These are phyloP conservation scores for Graphilbum ipis-grandicollis DNA, from an alignment of 2,329 filamentous ascomycete genomes.

Conservation along the genomic window DNA sequence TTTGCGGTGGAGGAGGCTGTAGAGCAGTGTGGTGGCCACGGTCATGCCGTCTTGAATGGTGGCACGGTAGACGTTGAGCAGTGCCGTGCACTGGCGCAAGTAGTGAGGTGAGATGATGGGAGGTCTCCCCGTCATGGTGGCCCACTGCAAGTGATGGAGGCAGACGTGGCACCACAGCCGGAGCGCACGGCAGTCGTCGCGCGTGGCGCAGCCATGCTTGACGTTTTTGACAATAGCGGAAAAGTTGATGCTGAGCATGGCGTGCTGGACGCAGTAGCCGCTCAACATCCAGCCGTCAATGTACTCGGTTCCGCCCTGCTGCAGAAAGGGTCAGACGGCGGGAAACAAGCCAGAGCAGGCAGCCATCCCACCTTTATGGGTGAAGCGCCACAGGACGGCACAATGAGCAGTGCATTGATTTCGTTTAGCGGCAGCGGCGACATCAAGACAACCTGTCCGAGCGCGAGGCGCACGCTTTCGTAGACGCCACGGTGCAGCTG, in stretches of 20 bases:
- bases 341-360: too few relatives aligned
- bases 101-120: background rate
- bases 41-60: background rate
- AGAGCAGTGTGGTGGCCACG: background rate
- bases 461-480: background rate
- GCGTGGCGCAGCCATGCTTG: background rate
- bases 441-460: background rate
- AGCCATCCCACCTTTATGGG: too few relatives aligned
- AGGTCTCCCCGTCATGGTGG: background rate
- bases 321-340: too few relatives aligned
- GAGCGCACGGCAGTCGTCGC: background rate
- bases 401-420: background rate
- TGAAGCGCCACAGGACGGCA: too few relatives aligned
- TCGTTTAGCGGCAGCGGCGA: background rate
- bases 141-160: slow-evolving; percentile 1
- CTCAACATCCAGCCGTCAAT: slow-evolving; percentile 23
- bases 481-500: background rate
- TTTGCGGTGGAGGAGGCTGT: background rate
- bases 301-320: too few relatives aligned
- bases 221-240: background rate
- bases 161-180: background rate
- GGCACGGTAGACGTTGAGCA: slow-evolving; percentile 1
- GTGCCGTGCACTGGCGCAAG: background rate
- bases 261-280: background rate
- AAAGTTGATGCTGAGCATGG: slow-evolving; percentile 1